Base-by-base conservation (phyloP, 2,329 filamentous ascomycete species). In the Xylariaceae sp. region DNA sequence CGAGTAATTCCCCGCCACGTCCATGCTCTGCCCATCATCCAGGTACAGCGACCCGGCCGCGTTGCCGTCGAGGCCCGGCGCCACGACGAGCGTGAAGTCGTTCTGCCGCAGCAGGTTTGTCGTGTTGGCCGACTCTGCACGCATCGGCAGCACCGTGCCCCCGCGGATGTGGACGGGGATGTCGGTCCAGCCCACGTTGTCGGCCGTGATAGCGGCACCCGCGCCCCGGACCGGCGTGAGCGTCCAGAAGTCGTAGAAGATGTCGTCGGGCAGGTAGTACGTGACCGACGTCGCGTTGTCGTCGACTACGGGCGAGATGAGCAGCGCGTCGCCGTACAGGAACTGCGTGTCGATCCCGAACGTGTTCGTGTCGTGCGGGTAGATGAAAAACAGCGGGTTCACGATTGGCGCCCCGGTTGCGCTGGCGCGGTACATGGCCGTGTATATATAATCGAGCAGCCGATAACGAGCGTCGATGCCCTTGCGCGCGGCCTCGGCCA, bases 391-490 rank as follows among this genome's bases (percentile, higher is more conserved):
- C 50, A 91, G 69, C 0, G 89, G 88, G 60, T 83, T 83, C 49
- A 90, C 72, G 57, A 84, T 74, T 0, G 89, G 87, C 1, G 77
- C 78, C 33, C 89, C 89, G 78, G 16, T 74, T 63, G 31, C 76
- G 79, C 66, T 89, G 81, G 51, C 58, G 0, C 73, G 70, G 64
- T 84, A 75, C 60, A 90, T 75, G 0, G 84, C 82, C 1, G 88
- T 91, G 74, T 93, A 92, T 54, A 89, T 77, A 71, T 92, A 92
- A 63, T 91, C 88, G n/a, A 93, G 75, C n/a, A 92, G 75, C 31
- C 81, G 78, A 72, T 92, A 92, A n/a, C 89, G 80, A 44, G 84
- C 83, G 31, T 79, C 79, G 60, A 92, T 90, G 16, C 84, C 86
- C 53, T 82, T 85, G 50, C 78, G 79, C 0, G 87, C 87, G 0